Conservation (phyloP, 1,284 basidiomycete species). For the Apiotrichum veenhuisii region DNA sequence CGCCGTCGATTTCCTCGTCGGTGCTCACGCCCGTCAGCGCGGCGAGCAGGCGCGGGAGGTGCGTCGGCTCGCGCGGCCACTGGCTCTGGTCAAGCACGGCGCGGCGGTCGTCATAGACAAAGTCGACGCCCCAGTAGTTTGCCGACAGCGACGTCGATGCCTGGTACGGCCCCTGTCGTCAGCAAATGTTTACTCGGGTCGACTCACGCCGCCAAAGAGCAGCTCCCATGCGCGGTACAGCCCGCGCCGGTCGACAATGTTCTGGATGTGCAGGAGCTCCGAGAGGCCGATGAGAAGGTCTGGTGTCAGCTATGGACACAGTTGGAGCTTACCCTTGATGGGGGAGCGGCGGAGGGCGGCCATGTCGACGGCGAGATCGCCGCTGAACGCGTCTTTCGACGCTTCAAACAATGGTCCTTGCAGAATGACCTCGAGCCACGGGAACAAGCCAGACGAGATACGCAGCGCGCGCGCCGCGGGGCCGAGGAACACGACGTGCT, state of each 20-base stretch:
- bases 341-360: conserved; percentile 29
- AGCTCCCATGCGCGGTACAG: conserved; percentile 37
- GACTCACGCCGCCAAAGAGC: conserved; percentile 28
- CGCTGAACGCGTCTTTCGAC: conserved; percentile 17
- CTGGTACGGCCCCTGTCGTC: conserved; percentile 19
- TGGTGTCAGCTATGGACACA: conserved; percentile 8
- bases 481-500: conserved; percentile 22
- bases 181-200: too few relatives aligned
- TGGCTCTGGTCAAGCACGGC: conserved; percentile 34
- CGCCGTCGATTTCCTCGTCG: conserved; percentile 16
- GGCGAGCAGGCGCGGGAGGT: conserved; percentile 29
- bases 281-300: conserved; percentile 40
- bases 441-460: conserved; percentile 34
- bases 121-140: conserved; percentile 45
- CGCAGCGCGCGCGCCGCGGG: conserved; percentile 32
- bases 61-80: conserved; percentile 30
- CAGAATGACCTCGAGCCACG: conserved; percentile 38
- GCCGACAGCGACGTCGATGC: conserved; percentile 29
- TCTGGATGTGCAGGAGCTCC: conserved; percentile 33
- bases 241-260: conserved; percentile 30
- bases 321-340: conserved; percentile 32
- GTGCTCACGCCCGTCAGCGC: conserved; percentile 29
- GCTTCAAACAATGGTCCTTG: conserved; percentile 31
- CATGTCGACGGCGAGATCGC: conserved; percentile 17
- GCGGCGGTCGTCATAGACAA: conserved; percentile 29